A percentile compares a stretch with the other conserved stretches of the same genome.
Conservation (phyloP, 306 rosid species). For the Ziziphus jujuba region DNA sequence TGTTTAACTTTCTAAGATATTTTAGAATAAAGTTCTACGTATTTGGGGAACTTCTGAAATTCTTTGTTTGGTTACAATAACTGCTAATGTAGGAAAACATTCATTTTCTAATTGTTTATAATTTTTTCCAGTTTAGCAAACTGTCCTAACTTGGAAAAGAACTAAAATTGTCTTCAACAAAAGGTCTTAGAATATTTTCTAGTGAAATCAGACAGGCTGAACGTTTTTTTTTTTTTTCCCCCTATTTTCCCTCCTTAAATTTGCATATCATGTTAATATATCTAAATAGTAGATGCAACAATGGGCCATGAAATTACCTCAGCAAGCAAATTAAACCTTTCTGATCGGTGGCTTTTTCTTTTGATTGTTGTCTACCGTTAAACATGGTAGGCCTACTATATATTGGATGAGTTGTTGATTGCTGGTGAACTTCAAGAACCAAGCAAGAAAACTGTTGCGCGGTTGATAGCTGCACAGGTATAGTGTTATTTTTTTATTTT, state of each 20-base stretch:
- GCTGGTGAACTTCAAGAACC: conserved; percentile 98
- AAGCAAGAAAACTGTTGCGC: conserved; percentile 88
- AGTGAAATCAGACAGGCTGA: not conserved
- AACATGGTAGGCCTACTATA: conserved; percentile 77
- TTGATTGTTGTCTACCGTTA: conserved; percentile 9
- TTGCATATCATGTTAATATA: not conserved
- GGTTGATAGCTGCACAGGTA: conserved; percentile 99
- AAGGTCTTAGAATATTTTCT: not conserved
- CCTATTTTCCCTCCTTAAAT: too few relatives aligned
- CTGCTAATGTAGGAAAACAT: too few relatives aligned
- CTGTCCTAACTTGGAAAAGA: too few relatives aligned
- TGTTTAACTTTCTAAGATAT: not conserved
- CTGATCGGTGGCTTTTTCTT: conserved; percentile 2
- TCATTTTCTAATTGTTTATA: too few relatives aligned
- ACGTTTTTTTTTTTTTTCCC: not conserved
- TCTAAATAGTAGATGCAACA: not conserved
- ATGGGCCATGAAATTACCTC: not conserved
- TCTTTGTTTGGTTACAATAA: too few relatives aligned
- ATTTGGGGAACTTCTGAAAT: not conserved
- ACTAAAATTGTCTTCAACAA: not conserved
- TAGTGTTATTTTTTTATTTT: not conserved
- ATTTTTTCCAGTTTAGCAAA: too few relatives aligned
- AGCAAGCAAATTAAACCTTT: not conserved
- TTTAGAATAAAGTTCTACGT: not conserved
- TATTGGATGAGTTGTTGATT: conserved; percentile 84